Percentiles rank a stretch among this genome's conserved stretches.
Evolutionary conservation across 2,329 filamentous ascomycete genomes (phyloP).

Genomic region (Sclerotinia minor): DNA sequence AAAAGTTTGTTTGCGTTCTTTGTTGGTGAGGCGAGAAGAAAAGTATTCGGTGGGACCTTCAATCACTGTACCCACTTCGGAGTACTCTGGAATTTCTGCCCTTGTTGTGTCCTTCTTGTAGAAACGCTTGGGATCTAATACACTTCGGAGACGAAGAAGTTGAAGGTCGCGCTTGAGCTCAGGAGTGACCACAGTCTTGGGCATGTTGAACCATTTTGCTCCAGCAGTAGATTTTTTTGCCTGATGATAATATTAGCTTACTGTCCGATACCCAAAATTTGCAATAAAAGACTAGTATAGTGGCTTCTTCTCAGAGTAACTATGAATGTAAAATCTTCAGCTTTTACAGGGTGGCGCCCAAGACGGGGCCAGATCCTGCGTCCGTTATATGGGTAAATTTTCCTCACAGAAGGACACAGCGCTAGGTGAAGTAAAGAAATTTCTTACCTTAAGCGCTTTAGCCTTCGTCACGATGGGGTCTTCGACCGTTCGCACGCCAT

Average conservation of each 20-base stretch:
- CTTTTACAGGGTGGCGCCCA: conserved; percentile 71
- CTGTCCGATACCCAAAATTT: conserved; percentile 23
- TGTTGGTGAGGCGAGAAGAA: conserved; percentile 77
- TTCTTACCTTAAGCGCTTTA: conserved; percentile 53
- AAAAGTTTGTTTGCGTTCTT: conserved; percentile 83
- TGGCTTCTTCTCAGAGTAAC: conserved; percentile 62
- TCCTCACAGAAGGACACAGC: conserved; percentile 63
- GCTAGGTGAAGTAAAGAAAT: conserved; percentile 4
- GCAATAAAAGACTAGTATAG: conserved; percentile 15
- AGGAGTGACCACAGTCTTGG: conserved; percentile 78
- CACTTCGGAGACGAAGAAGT: conserved; percentile 81
- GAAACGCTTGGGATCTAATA: conserved; percentile 77
- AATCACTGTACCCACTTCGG: conserved; percentile 83
- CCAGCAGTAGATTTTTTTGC: conserved; percentile 66
- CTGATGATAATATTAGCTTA: conserved; percentile 35
- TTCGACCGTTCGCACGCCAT: conserved; percentile 54
- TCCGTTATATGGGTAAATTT: conserved; percentile 74
- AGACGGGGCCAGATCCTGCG: conserved; percentile 75
- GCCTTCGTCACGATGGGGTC: conserved; percentile 51
- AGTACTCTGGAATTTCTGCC: conserved; percentile 68
- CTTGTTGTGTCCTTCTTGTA: conserved; percentile 69
- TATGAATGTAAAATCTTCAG: conserved; percentile 65
- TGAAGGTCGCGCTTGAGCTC: conserved; percentile 88
- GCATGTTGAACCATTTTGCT: conserved; percentile 82
- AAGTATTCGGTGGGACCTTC: conserved; percentile 88